These are phyloP conservation scores for Limonium bicolor DNA, from an alignment of 148 eudicot species.

Conservation along the genomic window DNA sequence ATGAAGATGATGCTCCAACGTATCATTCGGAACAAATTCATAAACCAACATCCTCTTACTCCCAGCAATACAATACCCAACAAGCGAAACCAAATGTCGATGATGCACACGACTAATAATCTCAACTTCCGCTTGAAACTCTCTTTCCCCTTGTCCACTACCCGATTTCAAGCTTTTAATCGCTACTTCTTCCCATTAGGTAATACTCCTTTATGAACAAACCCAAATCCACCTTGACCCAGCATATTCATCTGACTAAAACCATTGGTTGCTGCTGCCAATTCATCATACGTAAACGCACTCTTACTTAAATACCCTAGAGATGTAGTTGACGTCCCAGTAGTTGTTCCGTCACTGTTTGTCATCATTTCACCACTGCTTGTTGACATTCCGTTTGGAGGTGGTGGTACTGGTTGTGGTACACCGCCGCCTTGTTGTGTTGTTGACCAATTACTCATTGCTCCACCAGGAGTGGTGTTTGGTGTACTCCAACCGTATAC, in stretches of 20 bases:
- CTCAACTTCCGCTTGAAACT: constrained; percentile 93
- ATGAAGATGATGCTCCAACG: constrained; percentile 80
- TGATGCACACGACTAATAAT: constrained; percentile 93
- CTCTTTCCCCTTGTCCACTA: constrained; percentile 95
- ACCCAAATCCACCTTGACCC: constrained; percentile 94
- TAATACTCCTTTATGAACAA: constrained; percentile 77
- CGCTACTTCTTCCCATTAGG: constrained; percentile 85
- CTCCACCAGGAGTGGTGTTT: too few relatives aligned
- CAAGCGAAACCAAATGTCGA: constrained; percentile 87
- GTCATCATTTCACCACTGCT: too few relatives aligned
- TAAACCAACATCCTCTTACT: constrained; percentile 72
- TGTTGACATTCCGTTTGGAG: too few relatives aligned
- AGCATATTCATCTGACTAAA: constrained; percentile 51
- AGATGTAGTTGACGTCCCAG: too few relatives aligned
- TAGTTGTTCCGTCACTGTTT: too few relatives aligned
- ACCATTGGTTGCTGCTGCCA: constrained; percentile 55
- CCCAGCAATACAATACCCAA: constrained; percentile 84
- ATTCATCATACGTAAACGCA: constrained; percentile 66
- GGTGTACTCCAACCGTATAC: too few relatives aligned
- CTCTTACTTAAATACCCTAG: constrained; percentile 11
- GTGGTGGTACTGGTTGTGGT: too few relatives aligned
- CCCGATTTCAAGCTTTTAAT: constrained; percentile 78
- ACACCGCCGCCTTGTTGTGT: too few relatives aligned
- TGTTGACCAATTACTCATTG: too few relatives aligned
- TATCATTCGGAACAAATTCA: constrained; percentile 77